Evolutionary conservation across 2,329 filamentous ascomycete genomes (phyloP), one percentile per base, ranked within the genome.

Genomic region (Talaromyces marneffei): DNA sequence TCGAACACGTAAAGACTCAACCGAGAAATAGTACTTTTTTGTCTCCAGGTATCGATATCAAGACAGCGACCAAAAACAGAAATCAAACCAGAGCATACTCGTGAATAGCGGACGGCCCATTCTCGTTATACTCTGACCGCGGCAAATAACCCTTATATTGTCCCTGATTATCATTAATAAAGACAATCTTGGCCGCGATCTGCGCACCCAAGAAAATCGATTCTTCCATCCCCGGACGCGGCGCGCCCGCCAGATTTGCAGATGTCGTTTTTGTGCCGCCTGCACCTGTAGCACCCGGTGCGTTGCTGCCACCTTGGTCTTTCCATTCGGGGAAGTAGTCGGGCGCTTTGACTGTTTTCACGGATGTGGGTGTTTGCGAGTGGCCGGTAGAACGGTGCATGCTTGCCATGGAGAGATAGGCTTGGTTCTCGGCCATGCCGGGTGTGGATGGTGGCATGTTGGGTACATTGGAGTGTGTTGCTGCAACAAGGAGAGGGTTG

Each of bases 321-420:
- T 91, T 91, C 91, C 92, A 97, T 74, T 96, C 92, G 10, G 88
- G 85, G 67, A 96, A 88, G 74, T 97, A 96, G 58, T 90, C 89
- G 0, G 92, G 92, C 66, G 90, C 81, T 66, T 86, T 84, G 29
- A 90, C 85, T 29, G 86, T 80, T 80, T 91, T 93, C 78, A 96
- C 92, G 56, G 85, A 88, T 25, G 89, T 96, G 0, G 92, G 92
- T 7, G 91, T 94, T 69, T 90, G 87, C 2, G 84, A 85, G 66
- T 88, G 86, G 5, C 83, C 83, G 1, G 84, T 84, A 65, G 87
- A 85, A 6, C 79, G 77, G 65, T 83, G 80, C 7, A 71, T 68
- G 9, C 72, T 63, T 61, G 76, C 55, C 65, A 63, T 59, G 52
- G 72, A 68, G n/a, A 56, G 29, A 53, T 62, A 59, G 16, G 50